Conservation (phyloP, 306 rosid species). For the Hylodesmum podocarpum region DNA sequence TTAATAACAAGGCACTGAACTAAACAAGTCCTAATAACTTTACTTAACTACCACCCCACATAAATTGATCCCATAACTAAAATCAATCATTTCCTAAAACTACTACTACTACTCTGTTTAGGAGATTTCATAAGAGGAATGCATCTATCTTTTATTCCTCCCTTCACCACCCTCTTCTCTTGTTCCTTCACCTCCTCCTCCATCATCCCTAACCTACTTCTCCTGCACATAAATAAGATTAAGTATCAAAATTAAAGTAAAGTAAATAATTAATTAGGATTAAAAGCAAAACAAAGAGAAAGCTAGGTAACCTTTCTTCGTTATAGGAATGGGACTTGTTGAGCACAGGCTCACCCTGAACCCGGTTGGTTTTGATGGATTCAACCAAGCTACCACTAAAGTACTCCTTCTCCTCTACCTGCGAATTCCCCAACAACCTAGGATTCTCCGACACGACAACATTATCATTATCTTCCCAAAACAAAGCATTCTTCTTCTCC, state of each 20-base stretch:
- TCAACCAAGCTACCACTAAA: slow-evolving; percentile 87
- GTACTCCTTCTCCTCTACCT: slow-evolving; percentile 79
- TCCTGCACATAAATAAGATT: slow-evolving; percentile 31
- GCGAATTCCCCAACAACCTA: slow-evolving; percentile 66
- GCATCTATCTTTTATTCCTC: slow-evolving; percentile 50
- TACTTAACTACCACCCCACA: too few species aligned
- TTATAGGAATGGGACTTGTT: slow-evolving; percentile 75
- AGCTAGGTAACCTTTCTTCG: slow-evolving; percentile 72
- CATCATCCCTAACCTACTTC: slow-evolving; percentile 44
- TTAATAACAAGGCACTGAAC: neutral
- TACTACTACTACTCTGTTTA: slow-evolving; percentile 35
- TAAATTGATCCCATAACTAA: too few species aligned
- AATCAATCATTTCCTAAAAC: slow-evolving; percentile 41
- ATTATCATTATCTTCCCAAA: neutral
- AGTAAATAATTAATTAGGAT: too few species aligned
- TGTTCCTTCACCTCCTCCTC: slow-evolving; percentile 36
- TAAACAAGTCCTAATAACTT: neutral
- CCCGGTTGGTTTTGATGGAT: slow-evolving; percentile 47
- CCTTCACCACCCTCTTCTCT: slow-evolving; percentile 24
- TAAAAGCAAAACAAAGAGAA: neutral
- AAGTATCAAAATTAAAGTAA: neutral
- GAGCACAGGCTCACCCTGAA: slow-evolving; percentile 33
- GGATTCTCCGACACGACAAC: slow-evolving; percentile 65
- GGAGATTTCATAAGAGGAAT: slow-evolving; percentile 62
- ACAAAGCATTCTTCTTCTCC: neutral